Percentiles rank a stretch among this genome's conserved stretches.
Conservation (phyloP, 2,329 filamentous ascomycete species). For the Pseudocercospora crystallina region DNA sequence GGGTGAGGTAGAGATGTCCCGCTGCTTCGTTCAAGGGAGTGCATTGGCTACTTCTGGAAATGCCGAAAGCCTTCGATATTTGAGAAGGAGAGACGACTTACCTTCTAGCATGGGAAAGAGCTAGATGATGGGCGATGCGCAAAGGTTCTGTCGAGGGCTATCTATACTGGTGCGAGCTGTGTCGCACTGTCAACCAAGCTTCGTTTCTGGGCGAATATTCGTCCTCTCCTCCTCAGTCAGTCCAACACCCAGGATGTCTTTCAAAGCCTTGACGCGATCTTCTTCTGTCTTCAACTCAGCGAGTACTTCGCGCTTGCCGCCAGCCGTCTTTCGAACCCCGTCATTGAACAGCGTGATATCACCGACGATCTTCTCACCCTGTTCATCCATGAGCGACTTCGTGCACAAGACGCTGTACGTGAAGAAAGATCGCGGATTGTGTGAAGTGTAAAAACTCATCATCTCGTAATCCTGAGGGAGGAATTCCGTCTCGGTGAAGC, state of each 20-base stretch:
- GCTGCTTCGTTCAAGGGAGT: not conserved
- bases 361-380: constrained; percentile 37
- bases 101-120: no score
- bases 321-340: constrained; percentile 47
- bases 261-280: constrained; percentile 45
- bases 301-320: constrained; percentile 43
- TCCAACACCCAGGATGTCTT: constrained; percentile 46
- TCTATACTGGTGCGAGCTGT: not conserved
- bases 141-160: not conserved
- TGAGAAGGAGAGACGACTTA: not conserved
- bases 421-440: constrained; percentile 53
- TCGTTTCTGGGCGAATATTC: constrained; percentile 14
- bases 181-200: constrained; percentile 1
- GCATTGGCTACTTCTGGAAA: not conserved
- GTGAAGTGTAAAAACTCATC: constrained; percentile 59
- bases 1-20: not conserved
- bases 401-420: constrained; percentile 54
- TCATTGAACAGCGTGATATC: constrained; percentile 44
- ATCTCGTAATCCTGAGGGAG: constrained; percentile 60
- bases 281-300: constrained; percentile 44
- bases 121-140: not conserved
- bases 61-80: not conserved
- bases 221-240: constrained; percentile 20
- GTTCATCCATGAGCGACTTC: constrained; percentile 52
- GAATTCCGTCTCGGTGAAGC: constrained; percentile 67